A percentile compares a stretch with the other conserved stretches of the same genome.
These are phyloP conservation scores for Fusarium pseudocircinatum DNA, from an alignment of 2,329 filamentous ascomycete species.

Conservation along the genomic window DNA sequence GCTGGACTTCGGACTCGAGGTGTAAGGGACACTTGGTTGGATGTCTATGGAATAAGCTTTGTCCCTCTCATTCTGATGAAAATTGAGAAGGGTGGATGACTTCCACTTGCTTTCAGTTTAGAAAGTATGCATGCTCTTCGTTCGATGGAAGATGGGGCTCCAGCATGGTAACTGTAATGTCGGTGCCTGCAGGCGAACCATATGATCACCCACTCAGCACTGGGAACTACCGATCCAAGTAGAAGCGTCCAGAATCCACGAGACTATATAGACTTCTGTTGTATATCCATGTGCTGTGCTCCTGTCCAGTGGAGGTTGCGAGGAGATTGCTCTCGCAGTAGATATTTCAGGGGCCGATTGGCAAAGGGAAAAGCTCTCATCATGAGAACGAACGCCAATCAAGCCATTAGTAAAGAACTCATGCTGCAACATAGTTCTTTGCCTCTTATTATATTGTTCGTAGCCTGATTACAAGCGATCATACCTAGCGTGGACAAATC, in stretches of 20 bases:
- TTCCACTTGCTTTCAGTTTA: accelerated
- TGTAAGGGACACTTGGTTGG: background rate
- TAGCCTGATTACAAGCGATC: accelerated
- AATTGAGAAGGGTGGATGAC: accelerated
- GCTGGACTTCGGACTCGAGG: background rate
- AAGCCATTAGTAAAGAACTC: background rate
- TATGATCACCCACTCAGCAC: background rate
- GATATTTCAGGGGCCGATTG: background rate
- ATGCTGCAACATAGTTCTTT: accelerated
- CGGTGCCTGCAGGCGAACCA: background rate
- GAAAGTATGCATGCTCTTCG: background rate
- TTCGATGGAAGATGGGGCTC: accelerated
- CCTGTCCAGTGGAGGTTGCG: background rate
- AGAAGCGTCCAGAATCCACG: background rate
- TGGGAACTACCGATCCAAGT: accelerated
- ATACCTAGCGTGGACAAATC: accelerated
- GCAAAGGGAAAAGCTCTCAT: background rate
- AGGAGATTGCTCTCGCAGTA: background rate
- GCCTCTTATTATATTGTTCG: accelerated
- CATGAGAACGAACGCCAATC: accelerated
- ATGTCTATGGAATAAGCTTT: background rate
- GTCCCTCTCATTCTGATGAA: background rate
- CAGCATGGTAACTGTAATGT: background rate
- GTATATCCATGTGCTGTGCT: accelerated
- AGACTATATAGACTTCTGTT: accelerated